These are phyloP conservation scores for Chloris gayana DNA, from an alignment of 176 grass and related monocot genomes.

Conservation along the genomic window DNA sequence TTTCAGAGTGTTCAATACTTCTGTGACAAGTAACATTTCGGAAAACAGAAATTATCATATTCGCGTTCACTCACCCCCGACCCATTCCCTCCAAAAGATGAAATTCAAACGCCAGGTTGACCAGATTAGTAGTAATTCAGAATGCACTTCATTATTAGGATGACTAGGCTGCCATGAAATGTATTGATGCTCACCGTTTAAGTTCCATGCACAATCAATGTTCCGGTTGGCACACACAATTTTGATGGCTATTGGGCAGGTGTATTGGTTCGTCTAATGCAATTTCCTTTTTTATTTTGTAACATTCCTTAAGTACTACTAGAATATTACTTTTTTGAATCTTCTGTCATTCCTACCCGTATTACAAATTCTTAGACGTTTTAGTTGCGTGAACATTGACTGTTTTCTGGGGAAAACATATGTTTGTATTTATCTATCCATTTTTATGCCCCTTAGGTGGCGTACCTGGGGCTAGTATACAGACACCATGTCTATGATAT, in stretches of 20 bases:
- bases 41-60: not conserved
- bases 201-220: conserved; percentile 20
- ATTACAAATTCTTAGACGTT: not conserved
- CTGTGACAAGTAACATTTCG: not conserved
- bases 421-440: not conserved
- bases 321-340: not conserved
- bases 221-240: not conserved
- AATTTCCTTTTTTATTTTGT: not conserved
- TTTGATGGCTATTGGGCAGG: not conserved
- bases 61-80: no score
- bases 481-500: not conserved
- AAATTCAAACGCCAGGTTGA: conserved; percentile 24
- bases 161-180: not conserved
- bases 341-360: not conserved
- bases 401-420: not conserved
- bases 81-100: conserved; percentile 26
- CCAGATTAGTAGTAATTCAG: conserved; percentile 10
- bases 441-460: not conserved
- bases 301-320: not conserved
- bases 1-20: not conserved
- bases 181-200: not conserved
- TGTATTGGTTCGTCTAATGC: no score
- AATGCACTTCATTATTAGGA: conserved; percentile 18
- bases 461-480: not conserved
- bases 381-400: conserved; percentile 22